phyloP scores from a whole-genome alignment of 345 rosid genomes.

The Populus tremula region DNA sequence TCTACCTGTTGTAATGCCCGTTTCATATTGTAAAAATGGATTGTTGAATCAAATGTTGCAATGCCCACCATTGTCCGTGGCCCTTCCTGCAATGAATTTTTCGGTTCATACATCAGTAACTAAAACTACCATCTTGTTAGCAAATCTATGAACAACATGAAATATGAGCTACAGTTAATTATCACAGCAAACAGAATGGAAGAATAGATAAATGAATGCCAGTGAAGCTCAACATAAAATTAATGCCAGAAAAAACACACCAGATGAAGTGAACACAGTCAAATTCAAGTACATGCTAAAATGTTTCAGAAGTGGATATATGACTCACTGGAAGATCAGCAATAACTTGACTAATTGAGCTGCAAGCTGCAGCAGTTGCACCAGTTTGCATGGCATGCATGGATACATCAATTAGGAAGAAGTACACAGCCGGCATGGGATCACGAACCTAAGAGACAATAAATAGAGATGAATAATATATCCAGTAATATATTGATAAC shows the following conservation, averaged over 20 bases:
- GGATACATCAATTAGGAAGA: slow-evolving; percentile 94
- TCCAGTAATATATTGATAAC: neutral
- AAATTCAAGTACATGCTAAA: neutral
- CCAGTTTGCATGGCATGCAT: slow-evolving; percentile 93
- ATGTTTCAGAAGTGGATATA: neutral
- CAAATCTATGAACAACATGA: neutral
- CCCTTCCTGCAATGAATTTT: slow-evolving; percentile 72
- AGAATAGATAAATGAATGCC: neutral
- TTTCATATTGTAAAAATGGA: slow-evolving; percentile 92
- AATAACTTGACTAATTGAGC: slow-evolving; percentile 89
- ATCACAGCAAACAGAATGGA: neutral
- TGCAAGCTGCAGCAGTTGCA: slow-evolving; percentile 97
- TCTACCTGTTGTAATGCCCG: slow-evolving; percentile 76
- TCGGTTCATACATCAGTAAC: neutral
- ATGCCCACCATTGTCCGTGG: slow-evolving; percentile 94
- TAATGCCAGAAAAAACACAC: neutral
- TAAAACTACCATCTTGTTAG: neutral
- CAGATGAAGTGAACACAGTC: neutral
- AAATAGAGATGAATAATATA: neutral
- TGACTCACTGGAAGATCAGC: slow-evolving; percentile 86
- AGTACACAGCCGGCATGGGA: slow-evolving; percentile 95
- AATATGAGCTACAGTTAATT: neutral
- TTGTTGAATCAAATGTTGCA: slow-evolving; percentile 94
- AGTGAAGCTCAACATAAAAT: neutral
- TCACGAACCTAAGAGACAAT: slow-evolving; percentile 73